Percentiles rank a stretch among this genome's conserved stretches.
Conservation (phyloP, 371 early-diverging fungal species). For the Syncephalastrum sp. region DNA sequence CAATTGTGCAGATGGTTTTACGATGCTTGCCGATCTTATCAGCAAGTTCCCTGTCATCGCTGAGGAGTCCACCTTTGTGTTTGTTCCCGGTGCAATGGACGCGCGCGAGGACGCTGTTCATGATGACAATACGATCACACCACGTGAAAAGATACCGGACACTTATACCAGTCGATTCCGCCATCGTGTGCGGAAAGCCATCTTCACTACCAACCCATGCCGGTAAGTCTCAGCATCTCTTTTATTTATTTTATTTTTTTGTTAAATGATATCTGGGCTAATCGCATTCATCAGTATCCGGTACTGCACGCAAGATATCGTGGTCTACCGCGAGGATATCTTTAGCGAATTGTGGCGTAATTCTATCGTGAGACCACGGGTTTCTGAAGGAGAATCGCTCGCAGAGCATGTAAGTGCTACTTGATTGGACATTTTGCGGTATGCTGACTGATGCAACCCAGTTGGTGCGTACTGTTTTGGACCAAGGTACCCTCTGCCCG, state of each 20-base stretch:
- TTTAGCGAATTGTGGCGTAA: slow-evolving; percentile 76
- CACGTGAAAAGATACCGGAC: too few species aligned
- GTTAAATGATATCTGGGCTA: too few species aligned
- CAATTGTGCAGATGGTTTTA: slow-evolving; percentile 55
- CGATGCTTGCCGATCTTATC: slow-evolving; percentile 72
- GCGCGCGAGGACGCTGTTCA: too few species aligned
- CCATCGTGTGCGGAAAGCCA: slow-evolving; percentile 54
- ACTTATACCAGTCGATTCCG: slow-evolving; percentile 29
- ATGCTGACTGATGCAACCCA: slow-evolving; percentile 21
- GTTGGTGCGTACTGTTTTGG: slow-evolving; percentile 82
- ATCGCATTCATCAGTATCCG: slow-evolving; percentile 54
- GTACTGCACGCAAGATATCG: slow-evolving; percentile 84
- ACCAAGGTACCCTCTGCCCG: slow-evolving; percentile 84
- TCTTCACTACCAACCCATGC: slow-evolving; percentile 84
- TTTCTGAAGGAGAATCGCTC: slow-evolving; percentile 48
- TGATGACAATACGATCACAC: too few species aligned
- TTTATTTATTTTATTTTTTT: too few species aligned
- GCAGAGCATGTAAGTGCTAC: slow-evolving; percentile 57
- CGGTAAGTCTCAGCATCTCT: slow-evolving; percentile 40
- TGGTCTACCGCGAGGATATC: slow-evolving; percentile 84
- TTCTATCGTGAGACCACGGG: slow-evolving; percentile 59
- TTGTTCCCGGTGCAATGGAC: slow-evolving; percentile 74
- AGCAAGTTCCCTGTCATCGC: slow-evolving; percentile 69
- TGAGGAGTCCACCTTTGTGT: slow-evolving; percentile 70
- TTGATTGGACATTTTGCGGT: background rate